These are phyloP conservation scores for Gossypium rotundifolium DNA, from an alignment of 345 rosid species.

Conservation along the genomic window DNA sequence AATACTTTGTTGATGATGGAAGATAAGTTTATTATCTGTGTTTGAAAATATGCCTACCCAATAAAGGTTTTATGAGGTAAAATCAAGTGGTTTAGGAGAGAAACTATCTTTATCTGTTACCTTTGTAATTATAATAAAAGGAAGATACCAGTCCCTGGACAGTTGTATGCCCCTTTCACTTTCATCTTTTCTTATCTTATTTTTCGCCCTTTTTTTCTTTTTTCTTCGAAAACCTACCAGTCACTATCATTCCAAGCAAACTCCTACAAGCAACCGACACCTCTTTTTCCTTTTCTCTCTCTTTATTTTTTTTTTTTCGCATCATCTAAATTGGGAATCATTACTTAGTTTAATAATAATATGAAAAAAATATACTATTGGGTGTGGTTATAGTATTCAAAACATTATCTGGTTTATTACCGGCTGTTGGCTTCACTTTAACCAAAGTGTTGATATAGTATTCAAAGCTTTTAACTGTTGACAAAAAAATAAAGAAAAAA, in stretches of 20 bases:
- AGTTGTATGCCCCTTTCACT: slow-evolving; percentile 6
- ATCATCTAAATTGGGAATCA: neutral
- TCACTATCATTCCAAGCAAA: slow-evolving; percentile 7
- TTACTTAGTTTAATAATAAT: neutral
- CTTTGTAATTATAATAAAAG: neutral
- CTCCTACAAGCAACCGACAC: slow-evolving; percentile 14
- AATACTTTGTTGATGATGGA: too few relatives aligned
- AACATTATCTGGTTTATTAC: neutral
- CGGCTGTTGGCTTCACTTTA: neutral
- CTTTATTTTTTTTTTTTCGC: neutral
- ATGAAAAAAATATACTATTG: too few relatives aligned
- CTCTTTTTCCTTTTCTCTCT: neutral
- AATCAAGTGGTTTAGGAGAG: neutral
- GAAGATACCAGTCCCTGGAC: neutral
- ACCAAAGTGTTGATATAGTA: slow-evolving; percentile 16
- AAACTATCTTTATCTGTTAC: neutral
- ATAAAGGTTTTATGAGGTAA: neutral
- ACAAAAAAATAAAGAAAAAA: neutral
- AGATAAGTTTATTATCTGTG: too few relatives aligned
- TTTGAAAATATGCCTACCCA: neutral
- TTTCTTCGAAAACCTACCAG: neutral
- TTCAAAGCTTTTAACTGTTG: slow-evolving; percentile 13
- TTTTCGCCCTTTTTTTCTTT: neutral
- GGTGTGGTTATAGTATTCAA: slow-evolving; percentile 17
- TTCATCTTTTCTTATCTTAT: neutral